Evolutionary conservation across 2,329 filamentous ascomycete genomes (phyloP), one percentile per base, ranked within the genome.

Genomic region (Pseudogymnoascus sp.): DNA sequence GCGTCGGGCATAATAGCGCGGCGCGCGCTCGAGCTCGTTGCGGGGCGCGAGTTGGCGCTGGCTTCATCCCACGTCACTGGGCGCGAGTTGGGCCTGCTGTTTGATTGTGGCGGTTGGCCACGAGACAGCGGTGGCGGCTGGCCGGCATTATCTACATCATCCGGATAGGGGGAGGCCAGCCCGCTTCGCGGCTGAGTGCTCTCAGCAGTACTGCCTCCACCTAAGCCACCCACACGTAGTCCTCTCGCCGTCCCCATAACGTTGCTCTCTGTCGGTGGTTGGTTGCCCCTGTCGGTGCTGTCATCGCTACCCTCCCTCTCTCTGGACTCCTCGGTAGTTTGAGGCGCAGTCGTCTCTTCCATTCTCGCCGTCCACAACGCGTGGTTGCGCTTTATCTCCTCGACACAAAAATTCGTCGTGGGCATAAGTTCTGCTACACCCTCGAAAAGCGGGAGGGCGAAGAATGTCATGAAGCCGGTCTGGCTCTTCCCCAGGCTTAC

Each of bases 381-480:
- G 33, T 12, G 9, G 74, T 97, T 97, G 63, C 77, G 77, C 59
- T 89, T 80, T 25, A 97, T 86, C 74, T 96, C 91, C 27, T 89
- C 84, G 10, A 95, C 87, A 10, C 88, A 90, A 74, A 95, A 97
- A 59, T 81, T 79, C 85, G 97, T 90, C 21, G 83, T 84, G 1
- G 94, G 92, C 70, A 97, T 82, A 36, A 97, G 83, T 68, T 95
- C 89, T 31, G 90, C 86, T 6, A 97, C 87, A 6, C 89, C 90
- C 71, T 92, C 86, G 72, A 99, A 99, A 0, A 99, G 81, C 1
- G 94, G 94, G 58, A 92, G 85, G 13, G 93, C 94, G 73, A 97
- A 97, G 69, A 97, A 84, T 67, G 91, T 94, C 90, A 97, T 97
- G 76, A 99, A 99, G 25, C 90, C 88, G 61, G 97, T 88, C 75